A percentile compares a stretch with the other conserved stretches of the same genome.
Evolutionary conservation across 2,329 filamentous ascomycete genomes (phyloP).

Genomic region (Pleoardoris graminearum): DNA sequence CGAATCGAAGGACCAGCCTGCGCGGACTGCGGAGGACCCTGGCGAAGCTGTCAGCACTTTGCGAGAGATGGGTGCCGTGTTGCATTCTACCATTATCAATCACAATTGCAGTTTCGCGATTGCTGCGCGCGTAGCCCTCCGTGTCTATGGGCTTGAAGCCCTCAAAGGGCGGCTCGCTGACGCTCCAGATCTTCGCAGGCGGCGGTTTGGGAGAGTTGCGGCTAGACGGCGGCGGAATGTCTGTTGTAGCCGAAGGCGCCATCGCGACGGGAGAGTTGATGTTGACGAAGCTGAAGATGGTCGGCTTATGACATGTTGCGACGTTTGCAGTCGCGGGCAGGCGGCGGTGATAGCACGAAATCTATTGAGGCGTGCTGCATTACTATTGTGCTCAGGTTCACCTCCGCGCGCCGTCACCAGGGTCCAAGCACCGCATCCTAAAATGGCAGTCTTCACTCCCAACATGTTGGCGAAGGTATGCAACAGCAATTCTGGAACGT

Average conservation of each 20-base stretch:
- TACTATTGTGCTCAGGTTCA: constrained; percentile 24
- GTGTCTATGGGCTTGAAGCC: constrained; percentile 61
- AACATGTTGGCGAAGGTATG: not conserved
- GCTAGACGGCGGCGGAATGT: constrained; percentile 47
- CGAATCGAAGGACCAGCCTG: constrained; percentile 92
- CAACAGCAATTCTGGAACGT: no score
- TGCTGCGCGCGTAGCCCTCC: constrained; percentile 73
- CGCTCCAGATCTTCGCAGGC: constrained; percentile 56
- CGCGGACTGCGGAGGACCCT: constrained; percentile 88
- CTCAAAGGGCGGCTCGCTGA: constrained; percentile 64
- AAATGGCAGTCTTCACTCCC: constrained; percentile 1
- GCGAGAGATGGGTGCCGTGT: constrained; percentile 3
- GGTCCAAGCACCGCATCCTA: constrained; percentile 31
- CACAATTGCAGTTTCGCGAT: constrained; percentile 72
- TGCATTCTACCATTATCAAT: constrained; percentile 84
- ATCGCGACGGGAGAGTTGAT: constrained; percentile 26
- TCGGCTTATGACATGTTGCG: constrained; percentile 33
- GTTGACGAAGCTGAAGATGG: constrained; percentile 13
- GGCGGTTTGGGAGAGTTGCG: constrained; percentile 58
- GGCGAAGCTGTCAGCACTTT: constrained; percentile 19
- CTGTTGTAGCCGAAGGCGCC: constrained; percentile 43
- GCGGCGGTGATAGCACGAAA: constrained; percentile 20
- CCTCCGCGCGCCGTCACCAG: constrained; percentile 11
- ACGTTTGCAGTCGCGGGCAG: constrained; percentile 17
- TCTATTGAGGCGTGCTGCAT: constrained; percentile 21